Base-by-base conservation (phyloP, 2,329 filamentous ascomycete species). In the Fusarium sp. region DNA sequence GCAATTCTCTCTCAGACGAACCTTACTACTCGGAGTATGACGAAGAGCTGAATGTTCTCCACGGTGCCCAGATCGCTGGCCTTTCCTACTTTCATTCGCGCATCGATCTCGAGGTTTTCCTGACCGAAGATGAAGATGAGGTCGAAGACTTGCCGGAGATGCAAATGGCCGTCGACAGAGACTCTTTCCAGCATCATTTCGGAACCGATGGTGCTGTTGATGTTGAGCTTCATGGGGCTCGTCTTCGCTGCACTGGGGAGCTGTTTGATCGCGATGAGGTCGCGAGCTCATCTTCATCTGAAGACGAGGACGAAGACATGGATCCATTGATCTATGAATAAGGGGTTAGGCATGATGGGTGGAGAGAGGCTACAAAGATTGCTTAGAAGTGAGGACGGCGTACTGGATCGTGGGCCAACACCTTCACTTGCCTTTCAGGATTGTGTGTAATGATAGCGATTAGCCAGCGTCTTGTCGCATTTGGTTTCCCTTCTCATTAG, bases 101-200 rank as follows among this genome's bases (percentile, higher is more conserved):
- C 5, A 74, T 80, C 22, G 80, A 83, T 50, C 67, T 83, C 15
- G 80, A 82, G 33, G 71, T 83, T 0, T 82, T 77, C 35, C 32
- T 81, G 2, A 77, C 74, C 2, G 65, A 78, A 2, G 75, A 80
- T 15, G 78, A 79, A 17, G 73, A 79, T 0, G 79, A 81, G 0
- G 17, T 72, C 1, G 69, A 70, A 0, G 63, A 76, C 15, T 57
- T 84, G 12, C 81, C 79, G 0, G 78, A 80, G 58, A 65, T 78
- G 37, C 81, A 83, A 60, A 54, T 83, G 17, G 73, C 73, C 1
- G 59, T 84, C 4, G 80, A 83, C 10, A 60, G 75, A 6, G 75
- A 79, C 2, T 71, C 61, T 0, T 82, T 76, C 15, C 78, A 80
- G 57, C 54, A 69, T 12, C 70, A 77, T n/a, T 78, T 76, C 32